phyloP scores from a whole-genome alignment of 2,329 filamentous ascomycete genomes.

The Bisporella sp. region DNA sequence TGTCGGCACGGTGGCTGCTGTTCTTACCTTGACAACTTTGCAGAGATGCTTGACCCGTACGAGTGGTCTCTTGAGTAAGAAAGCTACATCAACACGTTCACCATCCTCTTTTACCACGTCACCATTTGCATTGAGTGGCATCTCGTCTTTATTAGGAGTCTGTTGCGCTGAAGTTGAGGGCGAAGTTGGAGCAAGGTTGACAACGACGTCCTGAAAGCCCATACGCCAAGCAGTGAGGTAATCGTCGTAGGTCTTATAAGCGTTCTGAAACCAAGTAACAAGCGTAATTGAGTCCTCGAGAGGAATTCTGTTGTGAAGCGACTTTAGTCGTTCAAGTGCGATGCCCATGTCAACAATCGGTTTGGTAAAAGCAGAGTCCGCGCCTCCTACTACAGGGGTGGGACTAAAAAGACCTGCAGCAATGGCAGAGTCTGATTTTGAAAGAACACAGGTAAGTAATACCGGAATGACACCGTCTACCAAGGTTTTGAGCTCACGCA shows the following conservation, averaged over 20 bases:
- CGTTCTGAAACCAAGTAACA: slow-evolving; percentile 72
- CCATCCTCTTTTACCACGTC: slow-evolving; percentile 58
- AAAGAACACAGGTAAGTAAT: slow-evolving; percentile 76
- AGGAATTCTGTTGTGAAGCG: slow-evolving; percentile 73
- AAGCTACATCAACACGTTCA: slow-evolving; percentile 89
- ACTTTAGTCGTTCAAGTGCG: slow-evolving; percentile 75
- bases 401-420: slow-evolving; percentile 62
- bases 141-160: slow-evolving; percentile 45
- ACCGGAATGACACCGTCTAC: slow-evolving; percentile 95
- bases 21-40: slow-evolving; percentile 67
- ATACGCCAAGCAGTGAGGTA: slow-evolving; percentile 87
- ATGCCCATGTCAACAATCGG: slow-evolving; percentile 94
- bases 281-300: slow-evolving; percentile 64
- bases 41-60: slow-evolving; percentile 81
- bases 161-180: slow-evolving; percentile 47
- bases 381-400: slow-evolving; percentile 33
- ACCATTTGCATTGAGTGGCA: slow-evolving; percentile 56
- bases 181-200: slow-evolving; percentile 72
- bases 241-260: slow-evolving; percentile 72
- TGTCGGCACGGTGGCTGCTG: no score
- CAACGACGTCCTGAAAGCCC: slow-evolving; percentile 89
- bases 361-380: slow-evolving; percentile 58
- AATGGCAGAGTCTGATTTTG: slow-evolving; percentile 57
- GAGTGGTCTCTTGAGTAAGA: slow-evolving; percentile 81
- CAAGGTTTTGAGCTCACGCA: slow-evolving; percentile 82